Base-by-base conservation (phyloP, 768 basidiomycete species). In the Russula sp. region DNA sequence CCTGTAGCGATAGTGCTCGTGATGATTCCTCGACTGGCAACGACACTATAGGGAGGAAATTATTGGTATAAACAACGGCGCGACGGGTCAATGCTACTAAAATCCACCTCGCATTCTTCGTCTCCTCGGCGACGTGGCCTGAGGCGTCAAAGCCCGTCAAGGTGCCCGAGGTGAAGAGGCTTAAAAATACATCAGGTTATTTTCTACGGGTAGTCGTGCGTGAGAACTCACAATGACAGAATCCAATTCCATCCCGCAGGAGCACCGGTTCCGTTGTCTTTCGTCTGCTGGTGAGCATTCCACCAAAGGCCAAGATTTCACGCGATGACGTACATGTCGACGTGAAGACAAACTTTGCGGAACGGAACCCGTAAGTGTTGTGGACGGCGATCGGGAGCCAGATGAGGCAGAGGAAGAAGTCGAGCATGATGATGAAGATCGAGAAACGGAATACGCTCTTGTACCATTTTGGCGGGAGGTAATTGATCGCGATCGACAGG, bases 321-420 rank as follows among this genome's bases (percentile, higher is more conserved):
- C 25, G 34, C 8, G 39, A 48, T 29, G 25, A 67, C 87, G 46
- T 69, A 92, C 88, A 88, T 14, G 84, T 87, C 77, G 80, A 77
- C 2, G 87, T 89, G 68, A 96, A 94, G 10, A 91, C 93, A 39
- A 93, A 91, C 39, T 83, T 81, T 0, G 90, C 88, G 14, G 83
- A 80, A 49, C 92, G 83, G 75, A 97, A 93, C 10, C 93, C 94
- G 66, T 95, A 97, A 0, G 93, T 93, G 67, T 79, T 86, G 6
- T 86, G 86, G 3, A 93, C 94, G 0, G 90, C 92, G 55, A 97
- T 90, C 0, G 94, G 94, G 42, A 97, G 81, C 93, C 93, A 96
- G 66, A 93, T 90, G 53, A 91, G 71, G 71, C 89, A 92, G 20
- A 95, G 81, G 70, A 93, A 77, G 73, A 94, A 93, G 75, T 96